Evolutionary conservation across 1,284 basidiomycete species (phyloP).

Genomic region (Gymnopus androsaceus): DNA sequence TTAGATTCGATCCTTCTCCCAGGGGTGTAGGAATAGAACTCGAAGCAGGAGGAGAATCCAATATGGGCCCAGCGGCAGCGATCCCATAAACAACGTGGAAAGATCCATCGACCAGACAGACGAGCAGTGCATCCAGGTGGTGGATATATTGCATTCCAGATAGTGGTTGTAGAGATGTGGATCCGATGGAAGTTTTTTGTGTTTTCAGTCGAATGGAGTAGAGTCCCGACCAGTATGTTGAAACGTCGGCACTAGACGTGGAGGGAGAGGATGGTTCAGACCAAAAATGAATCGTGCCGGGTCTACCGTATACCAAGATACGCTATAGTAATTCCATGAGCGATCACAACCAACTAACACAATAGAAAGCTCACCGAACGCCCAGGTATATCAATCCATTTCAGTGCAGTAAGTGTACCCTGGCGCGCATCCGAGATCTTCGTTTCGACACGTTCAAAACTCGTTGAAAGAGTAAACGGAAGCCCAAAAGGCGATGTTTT

Average conservation of each 20-base stretch:
- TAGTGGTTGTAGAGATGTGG: slow-evolving; percentile 55
- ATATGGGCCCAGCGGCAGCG: background rate
- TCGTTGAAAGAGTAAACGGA: slow-evolving; percentile 35
- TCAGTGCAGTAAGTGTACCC: slow-evolving; percentile 49
- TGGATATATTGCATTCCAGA: slow-evolving; percentile 59
- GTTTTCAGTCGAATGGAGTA: slow-evolving; percentile 44
- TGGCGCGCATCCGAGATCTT: slow-evolving; percentile 39
- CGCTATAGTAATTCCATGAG: slow-evolving; percentile 41
- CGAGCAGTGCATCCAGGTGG: slow-evolving; percentile 50
- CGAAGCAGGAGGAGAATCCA: background rate
- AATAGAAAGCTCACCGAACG: slow-evolving; percentile 42
- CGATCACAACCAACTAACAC: slow-evolving; percentile 37
- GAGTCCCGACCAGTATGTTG: slow-evolving; percentile 45
- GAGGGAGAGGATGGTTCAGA: slow-evolving; percentile 27
- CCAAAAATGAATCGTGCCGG: slow-evolving; percentile 61
- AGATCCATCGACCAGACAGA: slow-evolving; percentile 69
- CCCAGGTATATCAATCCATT: slow-evolving; percentile 50
- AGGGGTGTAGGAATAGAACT: background rate
- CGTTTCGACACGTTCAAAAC: slow-evolving; percentile 32
- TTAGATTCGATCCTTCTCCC: background rate
- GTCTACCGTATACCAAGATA: slow-evolving; percentile 58
- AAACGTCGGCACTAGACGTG: no score
- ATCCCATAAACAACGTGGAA: slow-evolving; percentile 49
- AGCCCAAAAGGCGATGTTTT: slow-evolving; percentile 29
- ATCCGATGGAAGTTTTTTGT: slow-evolving; percentile 55